Percentiles rank a stretch among this genome's conserved stretches.
These are phyloP conservation scores for Glomus cerebriforme DNA, from an alignment of 192 early-diverging fungal genomes.

Conservation along the genomic window DNA sequence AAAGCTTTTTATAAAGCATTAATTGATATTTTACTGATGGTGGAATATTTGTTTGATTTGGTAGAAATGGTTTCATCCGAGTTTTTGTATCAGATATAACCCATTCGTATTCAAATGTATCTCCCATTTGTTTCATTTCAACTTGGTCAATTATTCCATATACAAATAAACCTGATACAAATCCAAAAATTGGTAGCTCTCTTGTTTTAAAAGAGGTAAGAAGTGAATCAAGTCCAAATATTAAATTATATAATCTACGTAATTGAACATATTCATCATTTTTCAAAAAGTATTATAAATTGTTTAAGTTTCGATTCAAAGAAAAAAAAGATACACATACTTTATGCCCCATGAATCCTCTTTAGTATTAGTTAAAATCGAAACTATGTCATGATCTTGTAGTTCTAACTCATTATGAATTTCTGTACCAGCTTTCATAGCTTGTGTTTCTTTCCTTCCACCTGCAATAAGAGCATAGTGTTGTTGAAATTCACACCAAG, in stretches of 20 bases:
- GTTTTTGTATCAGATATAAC: constrained; percentile 27
- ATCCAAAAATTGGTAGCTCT: constrained; percentile 29
- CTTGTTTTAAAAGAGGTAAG: neutral
- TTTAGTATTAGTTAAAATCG: neutral
- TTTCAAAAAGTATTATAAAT: neutral
- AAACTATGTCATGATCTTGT: constrained; percentile 13
- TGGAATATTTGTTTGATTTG: neutral
- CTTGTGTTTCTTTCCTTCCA: constrained; percentile 4
- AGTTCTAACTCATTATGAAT: constrained; percentile 17
- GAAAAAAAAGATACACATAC: neutral
- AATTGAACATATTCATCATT: neutral
- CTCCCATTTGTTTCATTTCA: neutral
- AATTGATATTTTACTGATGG: constrained; percentile 1
- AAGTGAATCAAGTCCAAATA: constrained; percentile 6
- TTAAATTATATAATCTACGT: constrained; percentile 1
- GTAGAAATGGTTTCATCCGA: neutral
- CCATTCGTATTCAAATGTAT: neutral
- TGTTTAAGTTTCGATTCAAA: too few relatives aligned
- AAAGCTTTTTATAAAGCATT: constrained; percentile 30
- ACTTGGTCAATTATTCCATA: constrained; percentile 26
- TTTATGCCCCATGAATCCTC: constrained; percentile 25
- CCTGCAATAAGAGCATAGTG: constrained; percentile 1
- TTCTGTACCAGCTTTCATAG: neutral
- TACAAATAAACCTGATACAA: constrained; percentile 20
- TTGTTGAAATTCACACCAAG: constrained; percentile 26